Base-by-base conservation (phyloP, 169 alveolate genomes). In the Cyclospora cayetanensis region DNA sequence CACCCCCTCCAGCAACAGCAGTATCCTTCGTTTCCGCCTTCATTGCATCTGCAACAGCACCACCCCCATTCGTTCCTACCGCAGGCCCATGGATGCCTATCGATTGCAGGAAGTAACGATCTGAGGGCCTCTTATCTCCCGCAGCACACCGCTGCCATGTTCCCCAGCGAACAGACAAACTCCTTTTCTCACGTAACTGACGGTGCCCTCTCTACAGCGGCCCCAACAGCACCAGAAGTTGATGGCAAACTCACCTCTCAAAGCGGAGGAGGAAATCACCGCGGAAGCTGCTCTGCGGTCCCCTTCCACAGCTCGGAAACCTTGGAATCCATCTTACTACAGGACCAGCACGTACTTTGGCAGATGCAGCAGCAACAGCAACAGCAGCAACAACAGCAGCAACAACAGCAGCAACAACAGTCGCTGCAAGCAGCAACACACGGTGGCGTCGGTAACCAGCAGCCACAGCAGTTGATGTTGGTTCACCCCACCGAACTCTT, bases 361-460 rank as follows among this genome's bases (percentile, higher is more conserved):
- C 83, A 70, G 83, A 22, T 70, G 83, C 83, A 70, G 55, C 83
- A 70, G 83, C 83, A 70, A 53, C 83, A 70, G 83, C 43, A 37
- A 53, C 83, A 34, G 83, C 83, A 31, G 52, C 80, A 34, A n/a
- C n/a, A n/a, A n/a, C n/a, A n/a, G 60, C 83, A 70, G 83, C 25
- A 37, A 53, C 83, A 70, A 35, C 83, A 70, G 83, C 83, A 70
- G 83, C 83, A 70, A 53, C 43, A 37, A 53, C 83, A 34, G 83
- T 53, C 9, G 52, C 80, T 12, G 80, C 80, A 70, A 37, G n/a
- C 53, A 3, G 83, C 83, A 9, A 9, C 83, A 70, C 83, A 70
- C 35, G 83, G 83, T 4, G 12, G 27, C 83, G 60, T 70, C 20
- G 60, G 39, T 22, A 70, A 53, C 83, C 43, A 70, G 25, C 53